A percentile compares a stretch with the other conserved stretches of the same genome.
phyloP scores from a whole-genome alignment of 768 basidiomycete species.

The Candolleomyces eurysporus region DNA sequence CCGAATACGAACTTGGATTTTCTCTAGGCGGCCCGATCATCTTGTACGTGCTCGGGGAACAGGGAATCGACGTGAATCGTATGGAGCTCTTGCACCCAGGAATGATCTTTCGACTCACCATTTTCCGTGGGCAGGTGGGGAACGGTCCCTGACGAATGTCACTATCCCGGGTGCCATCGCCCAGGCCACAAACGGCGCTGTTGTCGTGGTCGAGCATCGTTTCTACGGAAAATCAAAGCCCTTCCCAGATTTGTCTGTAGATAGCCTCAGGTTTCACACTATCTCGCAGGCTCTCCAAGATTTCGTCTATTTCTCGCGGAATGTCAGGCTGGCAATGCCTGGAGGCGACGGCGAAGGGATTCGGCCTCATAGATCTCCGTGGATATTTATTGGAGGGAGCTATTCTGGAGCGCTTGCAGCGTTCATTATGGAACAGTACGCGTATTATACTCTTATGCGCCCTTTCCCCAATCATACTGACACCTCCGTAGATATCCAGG shows the following conservation, averaged over 20 bases:
- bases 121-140: not conserved
- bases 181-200: too few relatives aligned
- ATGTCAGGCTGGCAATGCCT: slow-evolving; percentile 64
- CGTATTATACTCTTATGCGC: not conserved
- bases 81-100: slow-evolving; percentile 34
- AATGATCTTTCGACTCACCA: too few relatives aligned
- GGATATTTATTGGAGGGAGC: slow-evolving; percentile 50
- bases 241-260: slow-evolving; percentile 50
- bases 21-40: slow-evolving; percentile 33
- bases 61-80: slow-evolving; percentile 22
- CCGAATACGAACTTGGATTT: not conserved
- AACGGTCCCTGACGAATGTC: slow-evolving; percentile 38
- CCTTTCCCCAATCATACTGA: not conserved
- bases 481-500: slow-evolving; percentile 33
- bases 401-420: slow-evolving; percentile 35
- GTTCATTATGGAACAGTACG: not conserved
- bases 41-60: too few relatives aligned
- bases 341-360: slow-evolving; percentile 49
- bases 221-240: slow-evolving; percentile 69
- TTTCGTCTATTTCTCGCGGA: slow-evolving; percentile 64
- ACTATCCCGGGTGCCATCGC: slow-evolving; percentile 54
- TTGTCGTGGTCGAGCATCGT: too few relatives aligned
- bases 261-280: slow-evolving; percentile 57
- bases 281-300: slow-evolving; percentile 75
- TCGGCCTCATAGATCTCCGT: slow-evolving; percentile 49